Evolutionary conservation across 176 grass and related monocot species (phyloP), one percentile per base, ranked within the genome.

Genomic region (Raddia distichophylla): DNA sequence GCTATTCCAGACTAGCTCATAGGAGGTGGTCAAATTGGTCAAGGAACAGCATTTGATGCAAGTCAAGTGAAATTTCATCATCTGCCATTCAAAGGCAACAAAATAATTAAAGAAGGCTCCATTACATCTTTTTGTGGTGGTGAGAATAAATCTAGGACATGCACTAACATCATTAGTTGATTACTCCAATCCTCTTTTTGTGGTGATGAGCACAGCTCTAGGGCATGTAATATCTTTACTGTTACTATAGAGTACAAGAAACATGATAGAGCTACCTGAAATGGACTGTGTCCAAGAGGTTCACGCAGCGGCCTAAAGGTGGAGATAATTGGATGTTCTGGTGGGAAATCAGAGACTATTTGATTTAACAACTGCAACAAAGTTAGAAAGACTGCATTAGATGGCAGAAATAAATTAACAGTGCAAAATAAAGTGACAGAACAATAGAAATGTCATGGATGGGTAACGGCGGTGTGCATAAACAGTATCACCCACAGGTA

Each of bases 311-410:
- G 97, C 89, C 97, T 90, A 73, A 87, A 90, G 74, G 87, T 91
- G 8, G 93, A 91, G 68, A 99, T 89, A 71, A 85, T 85, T 77
- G 97, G 89, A 76, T 96, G 89, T 76, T 96, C 91, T 46, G 87
- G 84, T 64, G 97, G 93, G 27, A 95, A 83, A 84, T 99, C 97
- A 65, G 89, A 86, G 70, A 99, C 97, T 88, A 99, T 99, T 86
- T 90, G 97, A 90, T 99, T 99, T 65, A 99, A 54, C 76, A 99
- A 79, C 97, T 99, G 97, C 87, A 89, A 47, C 5, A 81, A 56
- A 83, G 49, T 51, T 44, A 16, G 5, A 9, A 20, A 20, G 27
- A 84, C 14, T 49, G 16, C 13, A 20, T 90, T 74, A 84, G 60
- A 69, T 68, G 50, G 84, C 7, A 67, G 19, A 51, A 57, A 83